Evolutionary conservation across 75 land plant genomes (phyloP), one percentile per base, ranked within the genome.

Genomic region (Isoetes taiwanensis): DNA sequence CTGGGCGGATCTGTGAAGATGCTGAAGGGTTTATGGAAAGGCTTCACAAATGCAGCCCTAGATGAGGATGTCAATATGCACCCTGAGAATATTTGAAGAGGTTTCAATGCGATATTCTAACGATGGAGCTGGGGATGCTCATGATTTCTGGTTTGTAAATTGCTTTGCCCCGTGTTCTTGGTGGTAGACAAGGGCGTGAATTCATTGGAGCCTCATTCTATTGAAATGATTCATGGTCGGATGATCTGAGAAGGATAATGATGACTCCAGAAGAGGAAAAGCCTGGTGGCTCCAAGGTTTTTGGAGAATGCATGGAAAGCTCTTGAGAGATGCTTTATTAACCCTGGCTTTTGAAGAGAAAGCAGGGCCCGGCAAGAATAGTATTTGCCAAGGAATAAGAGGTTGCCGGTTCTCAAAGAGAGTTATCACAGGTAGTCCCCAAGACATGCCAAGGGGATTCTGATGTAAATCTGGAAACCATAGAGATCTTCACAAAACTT

Each of bases 161-260:
- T 46, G 84, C 84, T 16, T 71, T 77, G 14, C 77, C 77, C 43
- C 72, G 70, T 62, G 67, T 81, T 17, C 71, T 81, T 9, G 75
- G 72, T 33, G 75, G 78, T 6, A 41, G 23, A 3, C 48, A 77
- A 21, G 54, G 46, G n/a, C n/a, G 17, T 41, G 11, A 77, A 76
- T 30, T 69, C 77, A 62, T 65, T 77, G 20, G 19, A 74, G 11
- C 80, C 84, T 10, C 66, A 69, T 43, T 80, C 80, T 3, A 54
- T 73, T 43, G 84, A 80, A 72, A 80, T 80, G 84, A 68, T 77
- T 20, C 80, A 80, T 52, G 72, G 84, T 77, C 39, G 84, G 71
- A 27, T 34, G 70, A 2, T 74, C 81, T 23, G 67, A 72, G 66
- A 74, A 73, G 72, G 83, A 80, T 37, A 62, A 80, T 56, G 83